These are phyloP conservation scores for Zygotorulaspora florentina DNA, from an alignment of 805 yeast species.

Conservation along the genomic window DNA sequence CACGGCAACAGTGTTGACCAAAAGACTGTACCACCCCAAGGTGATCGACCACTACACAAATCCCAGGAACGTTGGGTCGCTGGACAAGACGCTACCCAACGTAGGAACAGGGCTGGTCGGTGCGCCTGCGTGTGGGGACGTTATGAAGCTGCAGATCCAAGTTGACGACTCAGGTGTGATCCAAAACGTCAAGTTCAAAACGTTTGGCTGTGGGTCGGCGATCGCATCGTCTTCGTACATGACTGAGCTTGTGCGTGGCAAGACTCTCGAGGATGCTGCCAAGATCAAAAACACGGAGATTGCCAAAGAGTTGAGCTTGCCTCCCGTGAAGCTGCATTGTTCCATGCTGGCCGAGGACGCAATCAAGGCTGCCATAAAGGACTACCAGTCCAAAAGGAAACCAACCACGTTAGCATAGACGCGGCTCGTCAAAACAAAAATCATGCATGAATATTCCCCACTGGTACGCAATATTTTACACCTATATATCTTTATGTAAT, in stretches of 20 bases:
- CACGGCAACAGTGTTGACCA: conserved; percentile 18
- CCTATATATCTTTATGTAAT: no score
- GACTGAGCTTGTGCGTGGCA: conserved; percentile 93
- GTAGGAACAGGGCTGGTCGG: conserved; percentile 98
- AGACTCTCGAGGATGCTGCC: conserved; percentile 89
- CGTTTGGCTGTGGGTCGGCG: conserved; percentile 99
- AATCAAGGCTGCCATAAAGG: conserved; percentile 93
- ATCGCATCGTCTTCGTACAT: conserved; percentile 94
- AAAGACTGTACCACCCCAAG: conserved; percentile 73
- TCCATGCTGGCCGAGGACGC: conserved; percentile 99
- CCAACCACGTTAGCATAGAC: conserved; percentile 13
- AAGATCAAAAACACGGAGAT: conserved; percentile 89
- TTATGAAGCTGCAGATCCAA: conserved; percentile 93
- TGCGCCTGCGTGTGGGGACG: conserved; percentile 99
- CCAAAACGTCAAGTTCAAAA: conserved; percentile 93
- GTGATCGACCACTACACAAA: conserved; percentile 95
- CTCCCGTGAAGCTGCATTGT: conserved; percentile 96
- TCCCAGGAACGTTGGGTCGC: conserved; percentile 94
- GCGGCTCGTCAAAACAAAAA: no score
- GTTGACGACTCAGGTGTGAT: conserved; percentile 89
- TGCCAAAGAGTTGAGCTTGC: conserved; percentile 89
- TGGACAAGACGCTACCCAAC: conserved; percentile 66
- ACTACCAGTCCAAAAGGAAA: conserved; percentile 78
- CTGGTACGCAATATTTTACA: no score
- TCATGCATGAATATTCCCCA: no score